These are phyloP conservation scores for Volvox africanus DNA, from an alignment of 139 green algal species.

Conservation along the genomic window DNA sequence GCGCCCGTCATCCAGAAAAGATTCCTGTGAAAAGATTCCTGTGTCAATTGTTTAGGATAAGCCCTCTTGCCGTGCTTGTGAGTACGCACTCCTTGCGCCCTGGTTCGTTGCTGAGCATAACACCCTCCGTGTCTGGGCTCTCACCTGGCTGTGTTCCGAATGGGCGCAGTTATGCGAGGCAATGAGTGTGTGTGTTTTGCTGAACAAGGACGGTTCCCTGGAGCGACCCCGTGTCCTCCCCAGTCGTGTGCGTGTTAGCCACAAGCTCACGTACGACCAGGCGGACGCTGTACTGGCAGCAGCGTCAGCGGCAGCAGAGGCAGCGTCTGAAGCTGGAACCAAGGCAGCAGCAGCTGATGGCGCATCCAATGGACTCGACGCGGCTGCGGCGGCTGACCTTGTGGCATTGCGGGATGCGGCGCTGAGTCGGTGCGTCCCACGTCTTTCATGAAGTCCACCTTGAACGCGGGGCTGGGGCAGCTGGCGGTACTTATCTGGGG, in stretches of 20 bases:
- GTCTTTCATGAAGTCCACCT: too few species aligned
- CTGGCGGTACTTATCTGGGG: neutral
- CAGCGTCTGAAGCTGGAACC: neutral
- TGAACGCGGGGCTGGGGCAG: too few species aligned
- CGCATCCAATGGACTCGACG: neutral
- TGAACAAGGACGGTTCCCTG: conserved; percentile 74
- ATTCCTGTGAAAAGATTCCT: too few species aligned
- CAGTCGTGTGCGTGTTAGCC: conserved; percentile 60
- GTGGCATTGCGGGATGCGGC: conserved; percentile 52
- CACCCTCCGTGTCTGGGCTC: too few species aligned
- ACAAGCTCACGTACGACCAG: conserved; percentile 84
- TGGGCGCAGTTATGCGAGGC: conserved; percentile 56
- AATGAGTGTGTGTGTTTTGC: conserved; percentile 70
- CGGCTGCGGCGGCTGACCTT: conserved; percentile 39
- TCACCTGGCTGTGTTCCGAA: too few species aligned
- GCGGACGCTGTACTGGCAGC: conserved; percentile 75
- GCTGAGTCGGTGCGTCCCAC: conserved; percentile 21
- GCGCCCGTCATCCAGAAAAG: too few species aligned
- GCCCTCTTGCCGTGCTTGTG: too few species aligned
- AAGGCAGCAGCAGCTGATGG: neutral
- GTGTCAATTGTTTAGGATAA: too few species aligned
- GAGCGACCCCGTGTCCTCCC: conserved; percentile 55
- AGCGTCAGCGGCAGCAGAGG: neutral
- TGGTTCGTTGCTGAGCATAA: too few species aligned
- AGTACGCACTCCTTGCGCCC: too few species aligned